Base-by-base conservation (phyloP, 805 yeast genomes). In the Metschnikowia hibisci region DNA sequence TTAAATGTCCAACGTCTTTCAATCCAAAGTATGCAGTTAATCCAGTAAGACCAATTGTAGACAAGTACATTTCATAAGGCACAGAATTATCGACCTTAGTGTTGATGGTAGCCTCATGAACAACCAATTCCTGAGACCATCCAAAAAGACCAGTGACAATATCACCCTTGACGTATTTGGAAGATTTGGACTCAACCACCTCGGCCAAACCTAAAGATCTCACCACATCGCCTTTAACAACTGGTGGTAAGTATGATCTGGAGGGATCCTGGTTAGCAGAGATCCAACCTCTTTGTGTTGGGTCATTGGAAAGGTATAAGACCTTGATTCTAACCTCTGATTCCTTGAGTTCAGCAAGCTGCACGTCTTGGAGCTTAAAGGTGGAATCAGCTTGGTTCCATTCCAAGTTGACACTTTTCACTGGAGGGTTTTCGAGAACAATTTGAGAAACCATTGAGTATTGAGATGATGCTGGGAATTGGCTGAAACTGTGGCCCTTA, bases 271-370 rank as follows among this genome's bases (percentile, higher is more conserved):
- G 51, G 41, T 54, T 61, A 44, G 66, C 67, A 34, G 62, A 62
- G 46, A 78, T 78, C 80, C 83, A 77, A 37, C 69, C 69, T 58
- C 81, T 77, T 53, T 78, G 82, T 13, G 83, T 77, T 11, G 85
- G 84, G 55, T 80, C 84, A 51, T 80, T 76, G 18, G 84, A 77
- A 8, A 79, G 47, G 46, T 68, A 73, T 33, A 72, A 49, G 2
- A 66, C 55, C 55, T 78, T 73, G n/a, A 77, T 60, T 11, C 74
- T 55, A 10, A 79, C 41, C 38, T 77, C 71, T 36, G 68, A 73
- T 2, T 64, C 67, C 31, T 60, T 51, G 12, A 73, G 43, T 12
- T 37, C 48, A n/a, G 39, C 43, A 37, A 36, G 36, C 41, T 41
- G 46, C 20, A 42, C 32, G 20, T 53, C 47, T 25, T 43, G 54